phyloP scores from a whole-genome alignment of 257 asterid species.

The Przewalskia tangutica region DNA sequence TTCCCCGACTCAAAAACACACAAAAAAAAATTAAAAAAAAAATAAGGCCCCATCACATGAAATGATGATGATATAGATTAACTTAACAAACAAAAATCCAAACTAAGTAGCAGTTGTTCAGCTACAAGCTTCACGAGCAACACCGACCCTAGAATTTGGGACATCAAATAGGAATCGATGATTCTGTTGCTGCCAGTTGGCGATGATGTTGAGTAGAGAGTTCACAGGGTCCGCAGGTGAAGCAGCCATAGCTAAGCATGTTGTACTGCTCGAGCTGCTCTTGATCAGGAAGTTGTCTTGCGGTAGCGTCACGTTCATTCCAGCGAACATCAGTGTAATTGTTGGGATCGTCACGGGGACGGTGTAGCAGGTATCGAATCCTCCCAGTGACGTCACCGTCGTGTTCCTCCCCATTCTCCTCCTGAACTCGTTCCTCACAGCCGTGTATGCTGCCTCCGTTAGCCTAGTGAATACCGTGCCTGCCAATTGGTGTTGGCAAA shows the following conservation, averaged over 20 bases:
- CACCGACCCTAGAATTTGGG: constrained; percentile 48
- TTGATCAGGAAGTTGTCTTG: constrained; percentile 77
- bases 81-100: background rate
- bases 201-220: constrained; percentile 55
- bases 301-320: constrained; percentile 73
- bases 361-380: constrained; percentile 90
- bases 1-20: no score
- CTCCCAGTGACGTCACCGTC: constrained; percentile 57
- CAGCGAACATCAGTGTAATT: constrained; percentile 61
- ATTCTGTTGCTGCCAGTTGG: constrained; percentile 75
- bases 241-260: constrained; percentile 71
- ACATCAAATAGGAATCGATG: constrained; percentile 56
- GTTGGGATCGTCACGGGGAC: constrained; percentile 54
- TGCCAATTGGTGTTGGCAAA: no score
- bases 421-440: constrained; percentile 72
- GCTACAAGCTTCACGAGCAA: constrained; percentile 59
- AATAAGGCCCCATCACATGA: background rate
- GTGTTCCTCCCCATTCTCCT: constrained; percentile 58
- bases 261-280: constrained; percentile 38
- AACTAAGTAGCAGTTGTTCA: background rate
- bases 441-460: constrained; percentile 64
- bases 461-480: constrained; percentile 73
- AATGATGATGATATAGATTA: no score
- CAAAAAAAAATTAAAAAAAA: no score
- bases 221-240: constrained; percentile 37